Base-by-base conservation (phyloP, 2,329 filamentous ascomycete genomes). In the Beauveria bassiana region DNA sequence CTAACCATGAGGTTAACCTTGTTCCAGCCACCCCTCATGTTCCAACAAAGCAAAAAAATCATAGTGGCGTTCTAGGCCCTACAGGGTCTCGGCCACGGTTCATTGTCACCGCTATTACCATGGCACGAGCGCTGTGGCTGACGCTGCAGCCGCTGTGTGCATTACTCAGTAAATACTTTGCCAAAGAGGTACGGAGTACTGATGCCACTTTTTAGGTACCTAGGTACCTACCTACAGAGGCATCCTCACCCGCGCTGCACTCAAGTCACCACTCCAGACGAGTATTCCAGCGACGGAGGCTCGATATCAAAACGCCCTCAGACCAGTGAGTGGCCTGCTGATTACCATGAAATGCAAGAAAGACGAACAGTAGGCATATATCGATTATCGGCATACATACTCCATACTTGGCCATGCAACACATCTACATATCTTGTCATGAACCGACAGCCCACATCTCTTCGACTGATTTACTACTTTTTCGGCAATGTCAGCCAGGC, bases 1-100 rank as follows among this genome's bases (percentile, higher is more conserved):
- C 46, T 61, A 61, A 61, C 59, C 59, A 61, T 61, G 59, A 61
- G 60, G 53, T 49, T 61, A 61, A 61, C 45, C 60, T 61, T 57
- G 46, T 57, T 61, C 59, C 47, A 42, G 52, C 50, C 42, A 40
- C 56, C 56, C n/a, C 34, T 22, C 20, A 18, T 7, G 20, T 18
- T 43, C 22, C 22, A 51, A 43, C 24, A 50, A 59, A 50, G 45
- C 26, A 59, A 45, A 31, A 51, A 43, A 43, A 10, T 38, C 9
- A 51, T 38, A 42, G 47, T 43, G 56, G 56, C 47, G 56, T 51
- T 52, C 46, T 38, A 50, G 56, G 47, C 47, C 47, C 20, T 59
- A 22, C 46, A 10, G 8, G 2, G 16, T 14, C 47, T 47, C 38
- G 34, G 34, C 34, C 34, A 34, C 34, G 12, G 34, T 14, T 38